Percentiles rank a stretch among this genome's conserved stretches.
phyloP scores from a whole-genome alignment of 1,284 basidiomycete genomes.

The Microbotryomycetes sp. region DNA sequence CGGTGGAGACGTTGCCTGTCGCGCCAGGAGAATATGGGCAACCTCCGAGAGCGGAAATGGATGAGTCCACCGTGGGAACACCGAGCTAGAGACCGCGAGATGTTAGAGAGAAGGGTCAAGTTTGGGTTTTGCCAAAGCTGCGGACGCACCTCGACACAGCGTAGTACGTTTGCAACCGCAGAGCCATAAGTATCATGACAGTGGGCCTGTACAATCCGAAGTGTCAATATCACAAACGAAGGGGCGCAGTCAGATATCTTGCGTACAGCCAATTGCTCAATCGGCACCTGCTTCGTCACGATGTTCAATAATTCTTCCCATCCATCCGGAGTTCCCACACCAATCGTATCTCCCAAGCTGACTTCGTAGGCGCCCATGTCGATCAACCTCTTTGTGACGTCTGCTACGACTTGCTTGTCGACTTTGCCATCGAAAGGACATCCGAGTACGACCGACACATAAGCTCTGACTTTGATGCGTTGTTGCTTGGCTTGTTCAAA shows the following conservation, averaged over 20 bases:
- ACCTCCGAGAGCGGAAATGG: slow-evolving; percentile 81
- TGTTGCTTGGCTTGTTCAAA: slow-evolving; percentile 53
- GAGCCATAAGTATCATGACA: slow-evolving; percentile 90
- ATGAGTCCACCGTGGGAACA: slow-evolving; percentile 50
- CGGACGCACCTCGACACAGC: slow-evolving; percentile 16
- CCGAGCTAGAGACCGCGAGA: slow-evolving; percentile 35
- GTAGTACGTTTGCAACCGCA: slow-evolving; percentile 50
- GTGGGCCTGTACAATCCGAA: slow-evolving; percentile 50
- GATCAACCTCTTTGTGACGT: slow-evolving; percentile 61
- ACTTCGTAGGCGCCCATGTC: slow-evolving; percentile 95
- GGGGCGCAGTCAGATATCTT: too few relatives aligned
- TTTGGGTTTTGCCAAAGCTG: background rate
- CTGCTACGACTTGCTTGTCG: slow-evolving; percentile 58
- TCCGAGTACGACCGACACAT: slow-evolving; percentile 61
- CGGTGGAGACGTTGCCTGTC: slow-evolving; percentile 86
- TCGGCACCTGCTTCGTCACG: slow-evolving; percentile 51
- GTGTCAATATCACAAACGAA: slow-evolving; percentile 3
- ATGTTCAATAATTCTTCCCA: slow-evolving; percentile 62
- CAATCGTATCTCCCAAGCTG: slow-evolving; percentile 85
- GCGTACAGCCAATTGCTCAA: slow-evolving; percentile 65
- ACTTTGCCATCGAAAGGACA: slow-evolving; percentile 80
- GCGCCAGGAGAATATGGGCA: slow-evolving; percentile 94
- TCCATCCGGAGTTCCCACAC: slow-evolving; percentile 66
- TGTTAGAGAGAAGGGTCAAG: background rate
- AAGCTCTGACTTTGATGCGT: slow-evolving; percentile 73